Base-by-base conservation (phyloP, 2,329 filamentous ascomycete species). In the Lachnellula hyalina region DNA sequence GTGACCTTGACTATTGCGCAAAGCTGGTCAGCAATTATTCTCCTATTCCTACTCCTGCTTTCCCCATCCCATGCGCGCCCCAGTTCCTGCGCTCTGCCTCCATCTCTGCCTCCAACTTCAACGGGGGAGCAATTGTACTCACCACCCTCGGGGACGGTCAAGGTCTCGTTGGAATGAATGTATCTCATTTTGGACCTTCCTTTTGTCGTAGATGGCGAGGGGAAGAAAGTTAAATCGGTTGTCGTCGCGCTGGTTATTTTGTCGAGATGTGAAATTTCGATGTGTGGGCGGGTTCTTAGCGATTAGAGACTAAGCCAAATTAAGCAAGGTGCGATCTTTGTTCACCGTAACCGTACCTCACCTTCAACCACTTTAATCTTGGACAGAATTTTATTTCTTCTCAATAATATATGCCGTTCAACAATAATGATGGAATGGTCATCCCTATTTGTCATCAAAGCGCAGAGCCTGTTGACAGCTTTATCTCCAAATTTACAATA, bases 131-230 rank as follows among this genome's bases (percentile, higher is more conserved):
- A 56, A 54, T 55, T 57, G 56, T 17, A 89, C 90, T 80, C 86
- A 96, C 91, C 91, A 83, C 92, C 90, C 78, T 96, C 90, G 73
- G 95, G 94, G 79, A 99, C 90, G 73, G 86, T 84, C 81, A 99
- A 84, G 80, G 84, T 83, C 86, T 99, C 93, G 82, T 93, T 84
- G 74, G 90, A 96, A 85, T 96, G 91, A 82, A 99, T 96, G 90
- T 96, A 97, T 84, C 89, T 95, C 94, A 97, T 97, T 81, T 89
- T 96, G 88, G 80, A 58, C 65, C 59, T 63, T 54, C 51, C 52
- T 53, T 62, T 60, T 60, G 65, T 67, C 61, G 64, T 62, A 48
- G 53, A 57, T 64, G 59, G 59, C 58, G 58, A 57, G 42, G 51
- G 53, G 49, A 47, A 46, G 45, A 35, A 42, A 38, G 57, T 54